Percentiles rank a stretch among this genome's conserved stretches.
These are phyloP conservation scores for Xylariaceae sp. DNA, from an alignment of 2,329 filamentous ascomycete genomes.

Conservation along the genomic window DNA sequence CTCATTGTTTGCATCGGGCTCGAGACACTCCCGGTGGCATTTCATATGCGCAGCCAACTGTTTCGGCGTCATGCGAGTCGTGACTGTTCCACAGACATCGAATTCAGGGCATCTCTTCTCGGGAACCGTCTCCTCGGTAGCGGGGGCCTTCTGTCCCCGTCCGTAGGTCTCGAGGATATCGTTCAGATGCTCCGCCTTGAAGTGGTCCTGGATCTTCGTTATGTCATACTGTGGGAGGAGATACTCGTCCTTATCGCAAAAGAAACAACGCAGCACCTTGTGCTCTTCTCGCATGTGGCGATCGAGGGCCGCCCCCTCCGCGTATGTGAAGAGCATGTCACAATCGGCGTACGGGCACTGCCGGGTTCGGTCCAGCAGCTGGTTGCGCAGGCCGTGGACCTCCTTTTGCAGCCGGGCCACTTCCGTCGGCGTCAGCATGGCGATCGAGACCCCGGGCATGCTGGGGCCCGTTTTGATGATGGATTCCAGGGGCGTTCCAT, in stretches of 20 bases:
- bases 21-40: background rate
- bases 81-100: slow-evolving; percentile 3
- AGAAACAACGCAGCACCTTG: slow-evolving; percentile 24
- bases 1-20: no score
- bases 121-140: background rate
- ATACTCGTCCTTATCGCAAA: slow-evolving; percentile 27
- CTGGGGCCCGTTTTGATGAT: slow-evolving; percentile 34
- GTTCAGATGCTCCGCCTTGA: slow-evolving; percentile 19
- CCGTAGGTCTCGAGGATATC: slow-evolving; percentile 17
- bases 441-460: slow-evolving; percentile 36
- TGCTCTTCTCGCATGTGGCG: slow-evolving; percentile 37
- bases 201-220: slow-evolving; percentile 22
- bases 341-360: slow-evolving; percentile 39
- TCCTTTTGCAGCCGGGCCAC: slow-evolving; percentile 35
- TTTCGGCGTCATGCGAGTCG: slow-evolving; percentile 1
- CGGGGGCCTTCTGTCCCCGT: background rate
- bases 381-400: slow-evolving; percentile 33
- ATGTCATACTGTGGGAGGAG: slow-evolving; percentile 31
- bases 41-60: slow-evolving; percentile 2
- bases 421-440: slow-evolving; percentile 39
- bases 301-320: slow-evolving; percentile 30
- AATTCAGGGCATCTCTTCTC: slow-evolving; percentile 4
- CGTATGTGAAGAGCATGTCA: slow-evolving; percentile 30
- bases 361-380: slow-evolving; percentile 33
- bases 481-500: slow-evolving; percentile 34